Conservation (phyloP, 2,329 filamentous ascomycete species). For the Escovopsis sp. region DNA sequence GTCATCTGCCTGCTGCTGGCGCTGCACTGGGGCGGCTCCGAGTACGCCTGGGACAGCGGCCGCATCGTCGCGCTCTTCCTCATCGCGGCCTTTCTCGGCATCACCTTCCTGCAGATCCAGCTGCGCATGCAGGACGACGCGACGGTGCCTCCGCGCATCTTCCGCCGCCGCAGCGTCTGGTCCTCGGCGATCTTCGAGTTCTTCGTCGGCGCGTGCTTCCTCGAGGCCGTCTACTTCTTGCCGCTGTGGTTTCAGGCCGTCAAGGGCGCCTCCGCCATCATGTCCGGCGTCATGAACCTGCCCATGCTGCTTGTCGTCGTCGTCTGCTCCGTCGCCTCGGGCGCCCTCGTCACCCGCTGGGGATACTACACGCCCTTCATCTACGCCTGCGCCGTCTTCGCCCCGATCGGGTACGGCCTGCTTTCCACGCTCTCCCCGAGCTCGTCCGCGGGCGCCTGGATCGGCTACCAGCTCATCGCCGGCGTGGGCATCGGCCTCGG, state of each 20-base stretch:
- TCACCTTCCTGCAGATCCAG: slow-evolving; percentile 18
- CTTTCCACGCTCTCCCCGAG: slow-evolving; percentile 19
- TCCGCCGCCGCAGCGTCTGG: slow-evolving; percentile 17
- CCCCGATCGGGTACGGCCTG: slow-evolving; percentile 23
- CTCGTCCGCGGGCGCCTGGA: slow-evolving; percentile 7
- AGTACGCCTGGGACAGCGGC: slow-evolving; percentile 20
- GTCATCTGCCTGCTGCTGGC: slow-evolving; percentile 30
- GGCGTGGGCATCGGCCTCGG: slow-evolving; percentile 27
- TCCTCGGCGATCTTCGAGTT: slow-evolving; percentile 17
- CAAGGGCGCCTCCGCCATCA: slow-evolving; percentile 16
- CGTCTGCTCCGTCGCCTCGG: slow-evolving; percentile 8
- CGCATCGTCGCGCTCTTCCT: slow-evolving; percentile 23
- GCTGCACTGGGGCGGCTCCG: slow-evolving; percentile 26
- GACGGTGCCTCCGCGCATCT: slow-evolving; percentile 18
- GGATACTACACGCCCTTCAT: slow-evolving; percentile 26
- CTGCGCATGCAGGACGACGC: slow-evolving; percentile 21
- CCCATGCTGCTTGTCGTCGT: slow-evolving; percentile 16
- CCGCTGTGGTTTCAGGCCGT: slow-evolving; percentile 25
- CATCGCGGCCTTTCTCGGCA: slow-evolving; percentile 14
- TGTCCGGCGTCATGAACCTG: slow-evolving; percentile 23
- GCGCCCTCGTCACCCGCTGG: slow-evolving; percentile 9
- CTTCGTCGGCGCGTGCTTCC: slow-evolving; percentile 22
- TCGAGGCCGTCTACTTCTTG: slow-evolving; percentile 23
- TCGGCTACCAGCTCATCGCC: slow-evolving; percentile 20
- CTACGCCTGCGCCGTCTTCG: slow-evolving; percentile 15